Evolutionary conservation across 2,329 filamentous ascomycete genomes (phyloP).

Genomic region (Diplodia corticola): DNA sequence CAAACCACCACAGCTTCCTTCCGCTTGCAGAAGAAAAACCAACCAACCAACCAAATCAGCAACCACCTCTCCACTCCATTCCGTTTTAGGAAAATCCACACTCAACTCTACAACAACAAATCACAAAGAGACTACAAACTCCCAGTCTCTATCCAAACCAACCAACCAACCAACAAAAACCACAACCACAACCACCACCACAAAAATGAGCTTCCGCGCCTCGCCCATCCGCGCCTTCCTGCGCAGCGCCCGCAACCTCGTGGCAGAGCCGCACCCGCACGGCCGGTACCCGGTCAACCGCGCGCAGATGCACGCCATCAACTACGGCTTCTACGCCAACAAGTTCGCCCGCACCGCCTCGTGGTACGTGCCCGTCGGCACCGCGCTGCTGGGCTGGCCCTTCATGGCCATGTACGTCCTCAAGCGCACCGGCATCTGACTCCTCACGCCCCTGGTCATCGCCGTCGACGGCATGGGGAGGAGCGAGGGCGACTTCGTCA

Average conservation of each 20-base stretch:
- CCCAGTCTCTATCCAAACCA: background rate
- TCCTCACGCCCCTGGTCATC: constrained; percentile 19
- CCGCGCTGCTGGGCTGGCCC: constrained; percentile 37
- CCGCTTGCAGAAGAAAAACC: background rate
- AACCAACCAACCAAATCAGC: background rate
- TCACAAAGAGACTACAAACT: background rate
- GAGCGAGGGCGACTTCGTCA: background rate
- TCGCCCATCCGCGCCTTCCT: constrained; percentile 33
- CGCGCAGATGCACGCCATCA: constrained; percentile 31
- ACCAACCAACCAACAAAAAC: background rate
- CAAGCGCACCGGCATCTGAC: constrained; percentile 36
- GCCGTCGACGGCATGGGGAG: constrained; percentile 20
- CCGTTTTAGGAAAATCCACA: background rate
- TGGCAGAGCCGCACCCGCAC: constrained; percentile 40
- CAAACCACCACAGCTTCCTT: background rate
- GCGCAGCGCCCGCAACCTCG: constrained; percentile 34
- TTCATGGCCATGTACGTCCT: constrained; percentile 31
- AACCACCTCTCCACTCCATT: background rate
- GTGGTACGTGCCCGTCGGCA: constrained; percentile 36
- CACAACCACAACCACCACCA: background rate
- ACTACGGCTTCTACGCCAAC: constrained; percentile 27
- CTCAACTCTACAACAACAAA: background rate
- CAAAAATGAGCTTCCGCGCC: constrained; percentile 12
- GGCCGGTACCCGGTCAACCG: constrained; percentile 34
- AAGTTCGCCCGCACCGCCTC: constrained; percentile 30